phyloP scores from a whole-genome alignment of 805 yeast species.

The Sugiyamaella lignohabitans region DNA sequence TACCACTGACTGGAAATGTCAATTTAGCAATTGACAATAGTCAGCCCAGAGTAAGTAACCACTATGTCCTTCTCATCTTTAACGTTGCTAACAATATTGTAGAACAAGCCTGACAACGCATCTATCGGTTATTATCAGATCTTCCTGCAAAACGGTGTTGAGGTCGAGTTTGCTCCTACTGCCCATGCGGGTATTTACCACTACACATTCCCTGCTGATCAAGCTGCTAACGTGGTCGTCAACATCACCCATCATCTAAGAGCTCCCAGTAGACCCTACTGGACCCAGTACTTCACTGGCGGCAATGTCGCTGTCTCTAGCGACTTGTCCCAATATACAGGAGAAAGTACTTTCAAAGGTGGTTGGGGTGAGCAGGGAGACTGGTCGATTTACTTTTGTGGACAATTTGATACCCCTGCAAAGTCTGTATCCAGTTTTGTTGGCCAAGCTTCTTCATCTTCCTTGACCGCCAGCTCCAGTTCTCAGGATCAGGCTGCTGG shows the following conservation, averaged over 20 bases:
- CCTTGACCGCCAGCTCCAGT: not conserved
- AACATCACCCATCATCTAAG: slow-evolving; percentile 5
- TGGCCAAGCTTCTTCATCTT: not conserved
- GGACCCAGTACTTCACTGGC: slow-evolving; percentile 5
- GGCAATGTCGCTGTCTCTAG: slow-evolving; percentile 1
- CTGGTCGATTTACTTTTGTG: slow-evolving; percentile 6
- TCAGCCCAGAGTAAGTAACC: slow-evolving; percentile 1
- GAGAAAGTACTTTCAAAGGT: slow-evolving; percentile 2
- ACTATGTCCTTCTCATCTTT: too few species aligned
- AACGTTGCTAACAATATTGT: not conserved
- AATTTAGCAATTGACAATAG: slow-evolving; percentile 6
- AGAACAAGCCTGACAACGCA: slow-evolving; percentile 1
- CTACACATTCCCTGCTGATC: slow-evolving; percentile 1
- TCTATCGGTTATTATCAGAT: slow-evolving; percentile 7
- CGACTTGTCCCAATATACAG: slow-evolving; percentile 1
- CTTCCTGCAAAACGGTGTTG: slow-evolving; percentile 6
- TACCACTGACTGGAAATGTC: slow-evolving; percentile 7
- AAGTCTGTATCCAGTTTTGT: slow-evolving; percentile 3
- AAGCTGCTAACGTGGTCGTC: slow-evolving; percentile 4
- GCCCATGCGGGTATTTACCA: slow-evolving; percentile 3
- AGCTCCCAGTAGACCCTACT: slow-evolving; percentile 7
- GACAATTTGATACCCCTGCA: slow-evolving; percentile 1
- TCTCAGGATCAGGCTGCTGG: not conserved
- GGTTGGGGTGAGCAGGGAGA: slow-evolving; percentile 6
- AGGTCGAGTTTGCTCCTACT: slow-evolving; percentile 9